Evolutionary conservation across 2,329 filamentous ascomycete genomes (phyloP).

Genomic region (Calonectria leucothoes): DNA sequence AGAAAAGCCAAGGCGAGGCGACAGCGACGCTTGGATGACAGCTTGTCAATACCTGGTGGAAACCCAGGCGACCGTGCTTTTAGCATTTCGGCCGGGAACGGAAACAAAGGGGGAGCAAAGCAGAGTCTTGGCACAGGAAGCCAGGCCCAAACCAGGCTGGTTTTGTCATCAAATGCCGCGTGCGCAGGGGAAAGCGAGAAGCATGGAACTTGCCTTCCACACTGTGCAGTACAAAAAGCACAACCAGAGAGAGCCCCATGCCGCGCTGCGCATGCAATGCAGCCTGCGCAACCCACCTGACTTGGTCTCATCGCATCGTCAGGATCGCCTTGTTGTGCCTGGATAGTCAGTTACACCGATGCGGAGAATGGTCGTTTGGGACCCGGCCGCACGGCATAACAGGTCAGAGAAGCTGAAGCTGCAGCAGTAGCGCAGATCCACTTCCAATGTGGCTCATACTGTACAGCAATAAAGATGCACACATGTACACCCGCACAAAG

Average conservation of each 20-base stretch:
- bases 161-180: constrained; percentile 11
- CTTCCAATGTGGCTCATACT: constrained; percentile 4
- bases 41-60: constrained; percentile 1
- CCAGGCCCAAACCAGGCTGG: background rate
- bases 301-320: background rate
- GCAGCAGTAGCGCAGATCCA: constrained; percentile 2
- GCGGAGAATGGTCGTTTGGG: background rate
- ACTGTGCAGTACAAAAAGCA: background rate
- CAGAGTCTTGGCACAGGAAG: background rate
- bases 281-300: background rate
- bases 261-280: background rate
- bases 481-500: background rate
- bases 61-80: background rate
- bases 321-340: background rate
- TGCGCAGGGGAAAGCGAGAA: background rate
- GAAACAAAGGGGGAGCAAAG: constrained; percentile 6
- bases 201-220: background rate
- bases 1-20: background rate
- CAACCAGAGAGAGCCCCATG: background rate
- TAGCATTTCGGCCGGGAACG: constrained; percentile 12
- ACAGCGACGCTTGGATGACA: background rate
- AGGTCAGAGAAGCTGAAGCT: constrained; percentile 8
- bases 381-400: background rate
- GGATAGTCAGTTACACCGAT: constrained; percentile 6
- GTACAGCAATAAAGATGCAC: constrained; percentile 3